Base-by-base conservation (phyloP, 805 yeast genomes). In the Yamadazyma kitorensis region DNA sequence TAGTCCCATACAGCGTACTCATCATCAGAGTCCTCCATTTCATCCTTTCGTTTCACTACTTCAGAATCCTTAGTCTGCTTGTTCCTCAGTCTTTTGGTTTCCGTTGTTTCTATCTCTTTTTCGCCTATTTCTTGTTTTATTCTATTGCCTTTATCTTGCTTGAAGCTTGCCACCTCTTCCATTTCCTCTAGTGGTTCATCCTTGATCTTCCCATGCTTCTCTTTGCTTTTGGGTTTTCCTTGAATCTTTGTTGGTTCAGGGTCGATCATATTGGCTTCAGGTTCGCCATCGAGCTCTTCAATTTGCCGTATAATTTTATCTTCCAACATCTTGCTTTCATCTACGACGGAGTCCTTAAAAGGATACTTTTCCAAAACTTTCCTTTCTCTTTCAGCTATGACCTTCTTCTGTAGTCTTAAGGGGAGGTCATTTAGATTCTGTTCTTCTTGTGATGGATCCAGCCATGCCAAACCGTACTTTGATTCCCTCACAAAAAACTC, bases 331-430 rank as follows among this genome's bases (percentile, higher is more conserved):
- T 33, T 35, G 31, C 64, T 55, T 17, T 37, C 34, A 29, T 50
- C 45, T 12, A 57, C 34, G 2, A 64, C 66, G 8, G 43, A 44
- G 14, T 55, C 47, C 45, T 54, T 59, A 44, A 57, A 67, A 1
- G 72, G 72, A 36, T 49, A 65, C 39, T 54, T 61, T 15, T 51
- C 48, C n/a, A 49, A 39, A 8, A 64, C 47, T 29, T 52, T 47
- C 10, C 34, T 36, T 7, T 67, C 65, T 10, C 57, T 48, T 36
- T 67, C 70, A 4, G 54, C 57, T 9, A 62, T 34, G 8, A 55
- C 54, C 31, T 63, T 65, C 42, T 59, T 64, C 40, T 66, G 72
- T 14, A 66, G 46, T 34, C 73, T 45, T 22, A 67, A 48, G 2
- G 73, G 72, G 27, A 68, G 38, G 31, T 52, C 55, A 27, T 49